Evolutionary conservation across 1,139 yeast genomes (phyloP).

Genomic region (Geotrichum citri-aurantii): DNA sequence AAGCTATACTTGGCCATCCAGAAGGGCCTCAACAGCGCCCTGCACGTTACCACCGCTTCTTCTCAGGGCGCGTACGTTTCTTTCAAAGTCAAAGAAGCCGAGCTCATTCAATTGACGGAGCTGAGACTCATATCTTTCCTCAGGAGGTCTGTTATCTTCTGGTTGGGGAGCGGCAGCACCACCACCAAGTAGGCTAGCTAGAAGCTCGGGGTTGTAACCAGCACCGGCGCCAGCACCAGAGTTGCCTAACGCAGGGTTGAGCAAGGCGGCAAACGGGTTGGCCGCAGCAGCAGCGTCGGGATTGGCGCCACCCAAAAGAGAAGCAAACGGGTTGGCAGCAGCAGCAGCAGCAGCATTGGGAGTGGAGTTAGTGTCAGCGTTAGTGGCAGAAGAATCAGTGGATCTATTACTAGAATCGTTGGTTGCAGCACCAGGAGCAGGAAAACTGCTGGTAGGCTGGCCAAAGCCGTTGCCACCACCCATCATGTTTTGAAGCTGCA

Average conservation of each 20-base stretch:
- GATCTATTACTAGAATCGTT: slow-evolving; percentile 22
- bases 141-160: slow-evolving; percentile 85
- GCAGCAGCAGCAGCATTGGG: slow-evolving; percentile 20
- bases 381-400: slow-evolving; percentile 18
- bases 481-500: slow-evolving; percentile 59
- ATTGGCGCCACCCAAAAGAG: slow-evolving; percentile 23
- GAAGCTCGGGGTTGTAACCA: slow-evolving; percentile 23
- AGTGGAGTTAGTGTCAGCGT: slow-evolving; percentile 18
- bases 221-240: slow-evolving; percentile 15
- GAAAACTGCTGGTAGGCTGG: slow-evolving; percentile 27
- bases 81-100: slow-evolving; percentile 92
- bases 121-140: slow-evolving; percentile 87
- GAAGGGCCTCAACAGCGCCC: slow-evolving; percentile 87
- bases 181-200: slow-evolving; percentile 25
- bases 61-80: slow-evolving; percentile 84
- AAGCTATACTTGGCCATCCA: slow-evolving; percentile 46
- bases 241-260: slow-evolving; percentile 20
- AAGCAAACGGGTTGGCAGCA: slow-evolving; percentile 29
- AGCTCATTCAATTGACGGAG: slow-evolving; percentile 90
- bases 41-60: slow-evolving; percentile 96
- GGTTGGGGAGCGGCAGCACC: slow-evolving; percentile 32
- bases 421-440: slow-evolving; percentile 46
- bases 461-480: slow-evolving; percentile 29
- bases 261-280: slow-evolving; percentile 26
- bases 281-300: slow-evolving; percentile 19